Conservation (phyloP, 208 protist genomes). For the Leishmania braziliensis region DNA sequence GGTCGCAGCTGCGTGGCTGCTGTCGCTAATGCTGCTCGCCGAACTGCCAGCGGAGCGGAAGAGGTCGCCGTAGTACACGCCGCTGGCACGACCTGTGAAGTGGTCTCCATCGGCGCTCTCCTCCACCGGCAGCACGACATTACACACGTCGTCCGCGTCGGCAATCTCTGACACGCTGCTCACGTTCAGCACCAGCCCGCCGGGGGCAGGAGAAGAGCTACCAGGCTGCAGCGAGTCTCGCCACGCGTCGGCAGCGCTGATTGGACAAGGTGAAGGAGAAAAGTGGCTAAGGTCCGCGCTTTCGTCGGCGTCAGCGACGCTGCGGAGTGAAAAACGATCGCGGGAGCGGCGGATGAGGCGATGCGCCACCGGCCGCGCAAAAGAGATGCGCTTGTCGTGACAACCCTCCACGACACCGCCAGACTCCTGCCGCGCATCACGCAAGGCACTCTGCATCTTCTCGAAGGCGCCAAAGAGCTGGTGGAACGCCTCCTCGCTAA, state of each 20-base stretch:
- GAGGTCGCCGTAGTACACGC: conserved; percentile 57
- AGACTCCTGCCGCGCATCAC: conserved; percentile 41
- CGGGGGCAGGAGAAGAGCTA: conserved; percentile 1
- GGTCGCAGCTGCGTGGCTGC: not conserved
- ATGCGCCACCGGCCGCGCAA: conserved; percentile 43
- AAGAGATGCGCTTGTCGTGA: conserved; percentile 40
- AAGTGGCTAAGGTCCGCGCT: conserved; percentile 17
- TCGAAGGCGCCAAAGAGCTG: conserved; percentile 32
- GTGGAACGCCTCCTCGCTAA: conserved; percentile 24
- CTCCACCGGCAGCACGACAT: conserved; percentile 21
- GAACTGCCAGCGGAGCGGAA: conserved; percentile 24
- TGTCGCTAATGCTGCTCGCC: not conserved
- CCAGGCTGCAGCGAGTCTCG: conserved; percentile 16
- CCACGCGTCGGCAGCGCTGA: not conserved
- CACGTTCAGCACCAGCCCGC: not conserved
- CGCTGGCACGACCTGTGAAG: conserved; percentile 54
- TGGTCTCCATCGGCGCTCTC: conserved; percentile 22
- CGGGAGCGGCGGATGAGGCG: conserved; percentile 42
- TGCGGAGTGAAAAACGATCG: conserved; percentile 45
- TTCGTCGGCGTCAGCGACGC: conserved; percentile 31
- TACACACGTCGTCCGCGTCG: not conserved
- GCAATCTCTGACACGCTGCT: not conserved
- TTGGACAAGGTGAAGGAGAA: conserved; percentile 10
- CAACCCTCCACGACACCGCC: not conserved
- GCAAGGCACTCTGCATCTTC: conserved; percentile 37